Conservation (phyloP, 2,329 filamentous ascomycete genomes). For the Juglanconis juglandina region DNA sequence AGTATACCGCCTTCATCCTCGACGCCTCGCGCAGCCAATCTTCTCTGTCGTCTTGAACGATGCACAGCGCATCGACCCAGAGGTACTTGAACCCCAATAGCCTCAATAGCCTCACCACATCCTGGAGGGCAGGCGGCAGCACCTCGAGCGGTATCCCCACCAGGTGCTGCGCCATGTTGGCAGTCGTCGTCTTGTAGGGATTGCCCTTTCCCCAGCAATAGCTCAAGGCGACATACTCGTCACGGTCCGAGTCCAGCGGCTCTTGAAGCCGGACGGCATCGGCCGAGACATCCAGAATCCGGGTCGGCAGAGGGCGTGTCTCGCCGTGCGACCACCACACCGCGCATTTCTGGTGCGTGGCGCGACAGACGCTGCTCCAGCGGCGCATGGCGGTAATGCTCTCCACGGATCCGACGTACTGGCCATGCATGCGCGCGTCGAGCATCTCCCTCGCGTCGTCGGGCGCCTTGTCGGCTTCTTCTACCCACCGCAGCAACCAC, state of each 20-base stretch:
- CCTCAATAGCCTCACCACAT: not conserved
- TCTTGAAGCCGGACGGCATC: not conserved
- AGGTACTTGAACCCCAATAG: constrained; percentile 1
- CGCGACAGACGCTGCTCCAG: not conserved
- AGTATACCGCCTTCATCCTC: constrained; percentile 3
- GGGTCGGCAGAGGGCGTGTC: not conserved
- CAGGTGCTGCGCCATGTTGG: not conserved
- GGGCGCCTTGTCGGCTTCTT: not conserved
- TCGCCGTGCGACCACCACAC: not conserved
- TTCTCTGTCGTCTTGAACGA: constrained; percentile 2
- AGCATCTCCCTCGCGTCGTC: not conserved
- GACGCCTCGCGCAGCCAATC: constrained; percentile 6
- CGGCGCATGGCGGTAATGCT: not conserved
- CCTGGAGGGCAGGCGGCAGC: not conserved
- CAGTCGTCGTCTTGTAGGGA: not conserved
- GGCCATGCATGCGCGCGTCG: not conserved
- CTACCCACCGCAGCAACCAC: not conserved
- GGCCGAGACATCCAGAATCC: not conserved
- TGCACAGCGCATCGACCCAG: constrained; percentile 5
- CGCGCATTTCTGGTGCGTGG: not conserved
- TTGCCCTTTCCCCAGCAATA: constrained; percentile 6
- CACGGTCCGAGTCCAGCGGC: not conserved
- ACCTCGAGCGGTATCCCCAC: not conserved
- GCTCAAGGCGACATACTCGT: not conserved
- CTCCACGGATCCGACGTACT: not conserved